Evolutionary conservation across 345 rosid genomes (phyloP), one percentile per base, ranked within the genome.

Genomic region (Linum tenue): DNA sequence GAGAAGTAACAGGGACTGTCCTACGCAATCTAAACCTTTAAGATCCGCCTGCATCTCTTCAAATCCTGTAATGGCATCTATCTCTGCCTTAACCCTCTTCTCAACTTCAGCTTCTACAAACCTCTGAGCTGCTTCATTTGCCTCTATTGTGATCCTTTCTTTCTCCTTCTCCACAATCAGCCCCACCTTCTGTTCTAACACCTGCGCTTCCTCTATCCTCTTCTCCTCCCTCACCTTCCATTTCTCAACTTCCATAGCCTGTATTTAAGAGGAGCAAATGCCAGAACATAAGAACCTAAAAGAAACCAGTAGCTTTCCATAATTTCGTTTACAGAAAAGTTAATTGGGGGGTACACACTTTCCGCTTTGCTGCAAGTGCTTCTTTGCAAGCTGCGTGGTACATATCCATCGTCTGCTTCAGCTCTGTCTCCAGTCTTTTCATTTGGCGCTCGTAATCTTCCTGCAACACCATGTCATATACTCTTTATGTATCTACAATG

Each of bases 341-440:
- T n/a, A 12, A 3, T 36, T n/a, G n/a, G n/a, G 11, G 0, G 1
- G 4, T 4, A 41, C 1, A 1, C 31, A 64, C 77, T 67, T 73
- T 61, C 39, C 50, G 69, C 58, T 69, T 73, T 60, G 67, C 55
- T 8, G 53, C 55, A 42, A 67, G 42, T 50, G 70, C 77, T 39
- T 73, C 67, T 56, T 65, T 69, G 64, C 67, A 69, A 43, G 77
- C 70, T 60, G 63, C 59, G 55, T 62, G 72, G 60, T 62, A 74
- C 73, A 69, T 65, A 3, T 69, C 73, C 61, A 65, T 66, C 40
- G 70, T 74, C 56, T 65, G 73, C 38, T 69, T 61, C 5, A 74
- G 65, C 51, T 73, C 69, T 0, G 7, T 53, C 38, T 60, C 60
- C 12, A 44, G 11, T 44, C 51, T 44, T 8, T 7, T 44, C 51